Conservation (phyloP, 192 early-diverging fungal species). For the Coemansia sp. region DNA sequence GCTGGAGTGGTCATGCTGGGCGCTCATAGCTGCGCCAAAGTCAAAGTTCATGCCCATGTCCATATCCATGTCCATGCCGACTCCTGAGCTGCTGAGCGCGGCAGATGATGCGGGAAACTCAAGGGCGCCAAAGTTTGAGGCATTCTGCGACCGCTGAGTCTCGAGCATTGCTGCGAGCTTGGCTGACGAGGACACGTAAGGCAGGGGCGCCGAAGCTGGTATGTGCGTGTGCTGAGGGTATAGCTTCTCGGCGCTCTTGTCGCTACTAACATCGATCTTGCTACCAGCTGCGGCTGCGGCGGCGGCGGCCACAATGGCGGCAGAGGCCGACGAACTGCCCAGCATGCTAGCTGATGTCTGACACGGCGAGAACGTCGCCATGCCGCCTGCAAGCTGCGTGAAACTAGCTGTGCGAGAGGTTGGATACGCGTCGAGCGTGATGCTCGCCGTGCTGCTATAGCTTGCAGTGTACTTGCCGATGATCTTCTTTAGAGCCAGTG, state of each 20-base stretch:
- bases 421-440: conserved; percentile 26
- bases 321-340: conserved; percentile 22
- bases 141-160: conserved; percentile 4
- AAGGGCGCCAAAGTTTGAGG: conserved; percentile 1
- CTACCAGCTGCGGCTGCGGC: background rate
- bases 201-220: conserved; percentile 9
- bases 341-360: conserved; percentile 13
- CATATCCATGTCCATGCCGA: background rate
- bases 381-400: conserved; percentile 23
- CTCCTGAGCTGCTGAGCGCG: background rate
- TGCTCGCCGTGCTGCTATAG: conserved; percentile 38
- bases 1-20: background rate
- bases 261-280: background rate
- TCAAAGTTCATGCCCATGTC: conserved; percentile 6
- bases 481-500: conserved; percentile 73
- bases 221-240: background rate
- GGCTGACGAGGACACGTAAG: conserved; percentile 13
- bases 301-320: conserved; percentile 27
- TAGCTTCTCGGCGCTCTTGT: background rate
- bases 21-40: background rate
- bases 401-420: conserved; percentile 18
- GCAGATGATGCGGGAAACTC: background rate
- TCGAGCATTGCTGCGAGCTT: conserved; percentile 20
- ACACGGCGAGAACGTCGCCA: conserved; percentile 25
- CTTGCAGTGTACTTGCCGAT: conserved; percentile 68